Evolutionary conservation across 2,329 filamentous ascomycete species (phyloP).

Genomic region (Arthrinium phaeospermum): DNA sequence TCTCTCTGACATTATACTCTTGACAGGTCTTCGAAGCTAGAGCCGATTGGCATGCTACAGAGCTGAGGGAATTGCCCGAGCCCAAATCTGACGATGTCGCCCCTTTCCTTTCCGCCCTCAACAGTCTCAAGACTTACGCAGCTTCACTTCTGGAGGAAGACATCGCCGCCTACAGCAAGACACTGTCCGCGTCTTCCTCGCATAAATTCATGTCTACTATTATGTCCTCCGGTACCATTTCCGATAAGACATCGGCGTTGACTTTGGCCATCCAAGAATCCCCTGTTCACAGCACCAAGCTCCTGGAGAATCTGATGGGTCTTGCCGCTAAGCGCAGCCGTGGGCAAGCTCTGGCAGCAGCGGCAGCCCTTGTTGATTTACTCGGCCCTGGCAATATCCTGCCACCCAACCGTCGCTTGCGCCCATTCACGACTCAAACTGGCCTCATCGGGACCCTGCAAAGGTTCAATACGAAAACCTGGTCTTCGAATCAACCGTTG

Average conservation of each 20-base stretch:
- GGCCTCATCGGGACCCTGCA: constrained; percentile 75
- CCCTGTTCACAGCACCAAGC: constrained; percentile 88
- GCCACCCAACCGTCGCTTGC: constrained; percentile 80
- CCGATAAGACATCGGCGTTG: constrained; percentile 94
- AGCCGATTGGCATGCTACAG: constrained; percentile 61
- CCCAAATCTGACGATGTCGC: constrained; percentile 52
- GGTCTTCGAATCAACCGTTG: constrained; percentile 72
- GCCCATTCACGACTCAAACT: constrained; percentile 80
- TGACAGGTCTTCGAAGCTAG: constrained; percentile 61
- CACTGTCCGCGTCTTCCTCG: constrained; percentile 80
- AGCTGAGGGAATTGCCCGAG: constrained; percentile 49
- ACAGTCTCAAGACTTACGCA: constrained; percentile 71
- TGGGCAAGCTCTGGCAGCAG: constrained; percentile 88
- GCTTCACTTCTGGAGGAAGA: constrained; percentile 78
- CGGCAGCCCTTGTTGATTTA: constrained; percentile 92
- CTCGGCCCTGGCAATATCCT: constrained; percentile 87
- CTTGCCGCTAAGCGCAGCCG: constrained; percentile 93
- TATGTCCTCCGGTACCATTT: constrained; percentile 94
- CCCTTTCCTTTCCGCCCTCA: constrained; percentile 50
- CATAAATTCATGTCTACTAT: constrained; percentile 97
- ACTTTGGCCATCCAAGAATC: constrained; percentile 96
- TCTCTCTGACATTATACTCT: constrained; percentile 17
- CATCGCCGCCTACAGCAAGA: constrained; percentile 74
- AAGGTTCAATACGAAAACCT: constrained; percentile 59
- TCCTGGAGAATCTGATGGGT: constrained; percentile 81